A percentile compares a stretch with the other conserved stretches of the same genome.
These are phyloP conservation scores for Karstenula rhodostoma DNA, from an alignment of 2,329 filamentous ascomycete species.

Conservation along the genomic window DNA sequence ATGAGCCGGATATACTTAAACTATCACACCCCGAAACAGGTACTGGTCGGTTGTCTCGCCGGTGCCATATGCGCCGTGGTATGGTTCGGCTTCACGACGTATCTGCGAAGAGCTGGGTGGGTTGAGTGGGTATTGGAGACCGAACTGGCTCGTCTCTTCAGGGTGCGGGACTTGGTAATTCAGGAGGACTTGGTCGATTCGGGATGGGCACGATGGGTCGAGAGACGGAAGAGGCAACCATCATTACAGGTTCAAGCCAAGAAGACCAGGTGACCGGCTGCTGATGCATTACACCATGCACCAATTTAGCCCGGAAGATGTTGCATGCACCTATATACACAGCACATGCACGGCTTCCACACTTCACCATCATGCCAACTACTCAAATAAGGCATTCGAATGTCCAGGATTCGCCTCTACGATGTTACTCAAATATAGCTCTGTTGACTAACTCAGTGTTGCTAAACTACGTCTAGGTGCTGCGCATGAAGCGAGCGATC, in stretches of 20 bases:
- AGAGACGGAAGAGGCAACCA: constrained; percentile 42
- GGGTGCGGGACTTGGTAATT: constrained; percentile 83
- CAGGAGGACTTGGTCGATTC: constrained; percentile 89
- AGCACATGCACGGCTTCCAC: neutral
- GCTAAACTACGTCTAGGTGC: neutral
- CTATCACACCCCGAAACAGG: constrained; percentile 90
- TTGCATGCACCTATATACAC: neutral
- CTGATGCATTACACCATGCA: neutral
- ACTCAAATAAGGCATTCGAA: neutral
- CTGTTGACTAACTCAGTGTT: neutral
- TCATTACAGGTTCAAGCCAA: constrained; percentile 34
- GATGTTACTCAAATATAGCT: neutral
- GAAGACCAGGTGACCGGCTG: constrained; percentile 29
- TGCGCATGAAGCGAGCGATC: constrained; percentile 10
- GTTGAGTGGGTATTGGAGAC: constrained; percentile 76
- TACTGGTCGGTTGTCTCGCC: constrained; percentile 77
- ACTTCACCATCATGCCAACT: neutral
- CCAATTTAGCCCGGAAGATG: neutral
- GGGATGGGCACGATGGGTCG: constrained; percentile 93
- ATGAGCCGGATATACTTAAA: constrained; percentile 87
- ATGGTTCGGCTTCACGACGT: constrained; percentile 81
- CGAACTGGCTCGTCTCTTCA: constrained; percentile 69
- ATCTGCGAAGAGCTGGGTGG: constrained; percentile 72
- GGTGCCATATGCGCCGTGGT: constrained; percentile 74
- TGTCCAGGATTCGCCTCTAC: neutral